Evolutionary conservation across 2,329 filamentous ascomycete species (phyloP).

Genomic region (Pseudogymnoascus sp.): DNA sequence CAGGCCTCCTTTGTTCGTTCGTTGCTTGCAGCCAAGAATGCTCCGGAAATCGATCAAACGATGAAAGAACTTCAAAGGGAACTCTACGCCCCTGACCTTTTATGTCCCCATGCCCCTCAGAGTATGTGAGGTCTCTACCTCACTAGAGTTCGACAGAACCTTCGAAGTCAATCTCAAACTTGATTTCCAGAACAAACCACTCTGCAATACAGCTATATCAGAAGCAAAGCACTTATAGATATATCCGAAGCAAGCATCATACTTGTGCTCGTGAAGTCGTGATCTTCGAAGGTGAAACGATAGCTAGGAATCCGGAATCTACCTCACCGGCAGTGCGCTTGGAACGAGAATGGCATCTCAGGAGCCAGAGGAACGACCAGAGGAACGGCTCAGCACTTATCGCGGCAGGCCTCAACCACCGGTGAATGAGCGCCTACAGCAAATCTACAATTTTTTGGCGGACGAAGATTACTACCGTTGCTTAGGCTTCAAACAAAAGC

Average conservation of each 20-base stretch:
- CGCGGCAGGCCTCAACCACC: constrained; percentile 28
- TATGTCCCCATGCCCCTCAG: not conserved
- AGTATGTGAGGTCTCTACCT: not conserved
- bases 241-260: not conserved
- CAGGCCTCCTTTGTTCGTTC: not conserved
- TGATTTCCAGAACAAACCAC: not conserved
- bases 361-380: not conserved
- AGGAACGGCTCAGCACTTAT: not conserved
- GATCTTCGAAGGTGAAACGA: not conserved
- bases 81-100: not conserved
- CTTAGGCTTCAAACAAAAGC: constrained; percentile 32
- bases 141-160: not conserved
- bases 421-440: constrained; percentile 26
- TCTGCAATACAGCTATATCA: not conserved
- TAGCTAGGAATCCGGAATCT: not conserved
- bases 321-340: not conserved
- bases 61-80: not conserved
- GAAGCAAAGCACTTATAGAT: not conserved
- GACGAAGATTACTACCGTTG: constrained; percentile 40
- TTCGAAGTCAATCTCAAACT: not conserved
- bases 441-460: constrained; percentile 38
- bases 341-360: not conserved
- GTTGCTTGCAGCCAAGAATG: constrained; percentile 4
- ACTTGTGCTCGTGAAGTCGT: not conserved
- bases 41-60: not conserved